phyloP scores from a whole-genome alignment of 768 basidiomycete species.

The Calocera cornea region DNA sequence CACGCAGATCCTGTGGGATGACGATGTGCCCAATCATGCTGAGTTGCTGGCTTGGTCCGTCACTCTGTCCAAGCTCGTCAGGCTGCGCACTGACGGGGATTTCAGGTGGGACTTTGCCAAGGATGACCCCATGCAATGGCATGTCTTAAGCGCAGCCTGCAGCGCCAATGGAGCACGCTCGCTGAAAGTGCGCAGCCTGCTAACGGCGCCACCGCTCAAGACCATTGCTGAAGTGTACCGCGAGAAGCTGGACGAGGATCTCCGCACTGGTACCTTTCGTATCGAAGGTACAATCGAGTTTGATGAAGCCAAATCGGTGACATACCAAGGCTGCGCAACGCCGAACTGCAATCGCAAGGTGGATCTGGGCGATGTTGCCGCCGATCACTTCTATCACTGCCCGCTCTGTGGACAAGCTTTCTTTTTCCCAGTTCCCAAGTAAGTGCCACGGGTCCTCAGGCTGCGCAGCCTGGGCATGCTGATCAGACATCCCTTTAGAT shows the following conservation, averaged over 20 bases:
- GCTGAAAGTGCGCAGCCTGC: background rate
- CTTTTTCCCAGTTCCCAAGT: background rate
- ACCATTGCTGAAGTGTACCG: background rate
- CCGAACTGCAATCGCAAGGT: background rate
- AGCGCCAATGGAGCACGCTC: too few relatives aligned
- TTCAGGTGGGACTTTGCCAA: background rate
- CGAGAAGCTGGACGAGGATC: background rate
- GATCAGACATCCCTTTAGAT: background rate
- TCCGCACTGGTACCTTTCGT: background rate
- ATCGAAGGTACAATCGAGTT: background rate
- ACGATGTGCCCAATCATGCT: background rate
- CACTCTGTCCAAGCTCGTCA: background rate
- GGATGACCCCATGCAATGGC: background rate
- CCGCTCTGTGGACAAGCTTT: background rate
- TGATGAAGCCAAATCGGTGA: background rate
- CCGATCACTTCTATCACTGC: background rate
- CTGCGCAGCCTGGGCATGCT: background rate
- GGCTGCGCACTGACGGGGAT: background rate
- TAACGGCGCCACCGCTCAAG: background rate
- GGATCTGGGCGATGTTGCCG: background rate
- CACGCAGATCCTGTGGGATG: background rate
- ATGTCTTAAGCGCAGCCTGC: background rate
- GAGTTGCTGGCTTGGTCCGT: background rate
- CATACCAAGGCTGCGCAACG: background rate
- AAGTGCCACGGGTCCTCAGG: background rate